Conservation (phyloP, 2,329 filamentous ascomycete species). For the Xylariaceae sp. region DNA sequence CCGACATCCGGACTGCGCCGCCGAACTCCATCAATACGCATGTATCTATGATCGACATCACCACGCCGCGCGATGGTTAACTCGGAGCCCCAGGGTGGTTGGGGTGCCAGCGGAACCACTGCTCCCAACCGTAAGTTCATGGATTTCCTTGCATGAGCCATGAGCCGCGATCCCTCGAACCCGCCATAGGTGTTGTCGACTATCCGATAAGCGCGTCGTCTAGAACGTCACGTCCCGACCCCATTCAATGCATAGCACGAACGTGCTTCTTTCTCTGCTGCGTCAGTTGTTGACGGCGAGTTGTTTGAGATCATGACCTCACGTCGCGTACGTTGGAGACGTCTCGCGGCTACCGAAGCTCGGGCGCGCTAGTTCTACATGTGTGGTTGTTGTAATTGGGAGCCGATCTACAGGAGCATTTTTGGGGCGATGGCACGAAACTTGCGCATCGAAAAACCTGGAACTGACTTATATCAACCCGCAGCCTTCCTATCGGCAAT, state of each 20-base stretch:
- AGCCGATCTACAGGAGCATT: neutral
- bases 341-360: neutral
- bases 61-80: conserved; percentile 27
- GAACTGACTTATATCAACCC: conserved; percentile 20
- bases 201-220: conserved; percentile 1
- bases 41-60: conserved; percentile 23
- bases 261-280: neutral
- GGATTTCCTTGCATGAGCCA: conserved; percentile 22
- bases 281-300: neutral
- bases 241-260: neutral
- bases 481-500: conserved; percentile 25
- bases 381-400: too few species aligned
- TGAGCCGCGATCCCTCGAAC: conserved; percentile 10
- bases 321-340: neutral
- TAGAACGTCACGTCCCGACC: neutral
- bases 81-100: conserved; percentile 25
- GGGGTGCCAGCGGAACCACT: conserved; percentile 23
- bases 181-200: neutral
- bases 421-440: neutral
- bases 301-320: neutral
- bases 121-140: conserved; percentile 31
- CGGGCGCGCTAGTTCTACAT: neutral
- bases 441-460: conserved; percentile 2
- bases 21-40: neutral
- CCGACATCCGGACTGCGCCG: neutral